Evolutionary conservation across 768 basidiomycete genomes (phyloP).

Genomic region (Amyloporia xantha): DNA sequence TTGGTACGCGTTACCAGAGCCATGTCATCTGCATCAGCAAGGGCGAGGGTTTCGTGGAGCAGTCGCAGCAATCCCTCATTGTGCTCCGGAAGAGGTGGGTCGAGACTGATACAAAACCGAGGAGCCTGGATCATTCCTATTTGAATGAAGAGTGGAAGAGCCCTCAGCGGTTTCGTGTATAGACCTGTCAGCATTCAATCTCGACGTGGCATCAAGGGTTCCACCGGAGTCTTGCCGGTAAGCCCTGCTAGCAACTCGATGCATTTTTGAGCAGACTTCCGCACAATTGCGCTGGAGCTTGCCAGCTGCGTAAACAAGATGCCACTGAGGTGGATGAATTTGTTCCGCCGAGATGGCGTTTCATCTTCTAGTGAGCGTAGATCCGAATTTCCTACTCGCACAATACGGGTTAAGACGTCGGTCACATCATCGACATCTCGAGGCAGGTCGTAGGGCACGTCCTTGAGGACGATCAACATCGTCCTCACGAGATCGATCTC

Average conservation of each 20-base stretch:
- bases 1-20: conserved; percentile 69
- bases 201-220: conserved; percentile 78
- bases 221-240: conserved; percentile 62
- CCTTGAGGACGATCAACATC: conserved; percentile 87
- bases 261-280: conserved; percentile 76
- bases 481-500: conserved; percentile 88
- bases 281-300: conserved; percentile 78
- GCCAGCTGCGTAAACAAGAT: conserved; percentile 87
- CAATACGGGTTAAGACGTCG: conserved; percentile 63
- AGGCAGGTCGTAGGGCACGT: conserved; percentile 86
- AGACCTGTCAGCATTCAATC: conserved; percentile 86
- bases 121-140: conserved; percentile 98
- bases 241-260: conserved; percentile 73
- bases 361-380: conserved; percentile 40
- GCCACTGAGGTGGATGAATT: conserved; percentile 63
- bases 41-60: conserved; percentile 86
- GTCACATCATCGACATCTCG: conserved; percentile 73
- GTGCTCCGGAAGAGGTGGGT: conserved; percentile 85
- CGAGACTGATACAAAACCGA: conserved; percentile 84
- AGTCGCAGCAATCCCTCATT: conserved; percentile 90
- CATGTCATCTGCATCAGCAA: conserved; percentile 94
- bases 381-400: conserved; percentile 52
- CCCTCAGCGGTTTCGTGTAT: conserved; percentile 94
- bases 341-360: conserved; percentile 30
- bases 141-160: conserved; percentile 90